phyloP scores from a whole-genome alignment of 2,329 filamentous ascomycete species.

The Xylariaceae sp. region DNA sequence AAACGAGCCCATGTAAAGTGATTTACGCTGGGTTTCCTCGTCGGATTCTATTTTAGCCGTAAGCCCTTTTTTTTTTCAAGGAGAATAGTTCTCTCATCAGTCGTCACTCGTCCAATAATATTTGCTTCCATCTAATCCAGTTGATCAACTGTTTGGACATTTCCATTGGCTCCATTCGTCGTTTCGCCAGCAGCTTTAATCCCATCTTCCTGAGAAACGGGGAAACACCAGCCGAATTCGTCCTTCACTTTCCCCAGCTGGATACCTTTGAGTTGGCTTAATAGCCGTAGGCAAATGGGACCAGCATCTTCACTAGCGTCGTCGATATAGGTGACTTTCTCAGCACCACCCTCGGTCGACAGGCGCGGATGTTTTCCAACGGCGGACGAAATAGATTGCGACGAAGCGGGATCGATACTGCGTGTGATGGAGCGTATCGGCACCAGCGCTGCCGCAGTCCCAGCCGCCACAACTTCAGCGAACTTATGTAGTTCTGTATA shows the following conservation, averaged over 20 bases:
- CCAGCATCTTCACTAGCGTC: constrained; percentile 69
- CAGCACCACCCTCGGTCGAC: constrained; percentile 42
- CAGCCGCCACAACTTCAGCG: constrained; percentile 83
- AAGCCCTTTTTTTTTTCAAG: too few species aligned
- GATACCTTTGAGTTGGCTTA: constrained; percentile 79
- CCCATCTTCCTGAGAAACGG: constrained; percentile 50
- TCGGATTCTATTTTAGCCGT: too few species aligned
- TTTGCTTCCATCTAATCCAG: constrained; percentile 33
- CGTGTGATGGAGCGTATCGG: constrained; percentile 90
- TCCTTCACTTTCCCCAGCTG: constrained; percentile 82
- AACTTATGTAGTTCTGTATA: constrained; percentile 59
- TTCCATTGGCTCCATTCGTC: constrained; percentile 25
- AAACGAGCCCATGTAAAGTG: too few species aligned
- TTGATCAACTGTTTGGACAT: constrained; percentile 40
- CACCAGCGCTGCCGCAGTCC: constrained; percentile 87
- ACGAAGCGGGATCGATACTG: constrained; percentile 44
- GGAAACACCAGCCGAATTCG: constrained; percentile 70
- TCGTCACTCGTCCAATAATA: neutral
- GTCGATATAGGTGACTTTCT: constrained; percentile 60
- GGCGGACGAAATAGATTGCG: constrained; percentile 43
- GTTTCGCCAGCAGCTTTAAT: constrained; percentile 41
- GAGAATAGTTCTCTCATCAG: neutral
- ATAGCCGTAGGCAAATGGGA: constrained; percentile 70
- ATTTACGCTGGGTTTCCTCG: too few species aligned
- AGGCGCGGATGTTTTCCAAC: constrained; percentile 42